Percentiles rank a stretch among this genome's conserved stretches.
These are phyloP conservation scores for Fusarium sp. DNA, from an alignment of 2,329 filamentous ascomycete species.

Conservation along the genomic window DNA sequence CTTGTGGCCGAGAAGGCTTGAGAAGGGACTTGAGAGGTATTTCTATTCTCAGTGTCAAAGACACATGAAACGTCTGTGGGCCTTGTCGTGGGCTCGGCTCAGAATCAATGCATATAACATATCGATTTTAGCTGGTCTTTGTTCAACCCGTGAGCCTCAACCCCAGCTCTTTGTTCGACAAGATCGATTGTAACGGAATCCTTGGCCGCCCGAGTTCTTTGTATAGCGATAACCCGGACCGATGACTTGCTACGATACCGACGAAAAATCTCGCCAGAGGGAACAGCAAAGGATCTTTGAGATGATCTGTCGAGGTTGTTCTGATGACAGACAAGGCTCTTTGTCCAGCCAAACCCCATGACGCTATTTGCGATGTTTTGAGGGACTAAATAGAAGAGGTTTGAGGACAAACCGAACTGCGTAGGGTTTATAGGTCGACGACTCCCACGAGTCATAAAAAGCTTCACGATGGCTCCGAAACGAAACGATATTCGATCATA, in stretches of 20 bases:
- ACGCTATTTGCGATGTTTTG: constrained; percentile 21
- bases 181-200: constrained; percentile 7
- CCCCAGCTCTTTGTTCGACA: constrained; percentile 17
- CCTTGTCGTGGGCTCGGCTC: not conserved
- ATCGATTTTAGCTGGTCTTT: constrained; percentile 14
- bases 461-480: constrained; percentile 7
- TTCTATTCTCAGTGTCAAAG: constrained; percentile 32
- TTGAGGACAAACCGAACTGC: not conserved
- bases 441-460: not conserved
- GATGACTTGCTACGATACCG: not conserved
- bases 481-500: constrained; percentile 21
- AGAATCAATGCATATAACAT: constrained; percentile 10
- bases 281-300: constrained; percentile 13
- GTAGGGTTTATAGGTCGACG: constrained; percentile 9
- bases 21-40: not conserved
- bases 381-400: not conserved
- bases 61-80: constrained; percentile 5
- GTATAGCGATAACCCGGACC: not conserved
- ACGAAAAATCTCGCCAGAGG: constrained; percentile 4
- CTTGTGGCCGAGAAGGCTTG: not conserved
- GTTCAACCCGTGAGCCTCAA: not conserved
- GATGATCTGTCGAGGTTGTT: not conserved
- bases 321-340: constrained; percentile 6
- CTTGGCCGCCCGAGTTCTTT: constrained; percentile 1
- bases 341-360: constrained; percentile 18